phyloP scores from a whole-genome alignment of 148 eudicot species.

The Suaeda aralocaspica region DNA sequence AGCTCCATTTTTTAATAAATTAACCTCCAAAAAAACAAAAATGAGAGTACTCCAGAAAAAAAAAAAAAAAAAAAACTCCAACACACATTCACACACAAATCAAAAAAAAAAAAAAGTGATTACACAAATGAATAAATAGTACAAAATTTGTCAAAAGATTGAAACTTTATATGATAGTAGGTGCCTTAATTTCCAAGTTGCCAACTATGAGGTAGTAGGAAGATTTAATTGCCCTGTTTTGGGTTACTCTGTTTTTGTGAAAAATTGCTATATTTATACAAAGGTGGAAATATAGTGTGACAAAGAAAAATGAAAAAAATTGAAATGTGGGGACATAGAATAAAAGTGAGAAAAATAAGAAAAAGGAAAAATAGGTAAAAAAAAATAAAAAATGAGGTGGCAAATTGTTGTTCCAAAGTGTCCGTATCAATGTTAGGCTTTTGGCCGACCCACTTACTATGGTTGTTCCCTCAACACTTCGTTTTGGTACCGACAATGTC shows the following conservation, averaged over 20 bases:
- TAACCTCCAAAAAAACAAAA: neutral
- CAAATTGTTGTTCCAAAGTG: conserved; percentile 21
- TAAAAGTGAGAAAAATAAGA: neutral
- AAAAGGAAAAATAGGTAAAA: neutral
- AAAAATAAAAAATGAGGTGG: neutral
- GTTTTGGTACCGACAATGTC: conserved; percentile 34
- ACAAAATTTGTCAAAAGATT: conserved; percentile 21
- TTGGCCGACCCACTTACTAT: conserved; percentile 35
- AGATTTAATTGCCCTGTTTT: conserved; percentile 8
- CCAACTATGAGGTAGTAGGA: conserved; percentile 1
- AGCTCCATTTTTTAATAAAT: conserved; percentile 44
- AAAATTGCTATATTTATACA: conserved; percentile 6
- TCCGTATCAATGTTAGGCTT: conserved; percentile 34
- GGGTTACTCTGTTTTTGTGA: conserved; percentile 3
- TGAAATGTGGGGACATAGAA: conserved; percentile 19
- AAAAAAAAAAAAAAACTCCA: too few relatives aligned
- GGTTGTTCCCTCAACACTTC: conserved; percentile 31
- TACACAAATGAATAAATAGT: conserved; percentile 16
- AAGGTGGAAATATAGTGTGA: neutral
- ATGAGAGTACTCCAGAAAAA: neutral
- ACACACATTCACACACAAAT: neutral
- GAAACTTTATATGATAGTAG: conserved; percentile 7
- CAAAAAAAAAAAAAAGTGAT: neutral
- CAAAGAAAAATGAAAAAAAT: conserved; percentile 10
- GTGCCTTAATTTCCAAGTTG: neutral